phyloP scores from a whole-genome alignment of 768 basidiomycete genomes.

The Boletus rubroflammeus region DNA sequence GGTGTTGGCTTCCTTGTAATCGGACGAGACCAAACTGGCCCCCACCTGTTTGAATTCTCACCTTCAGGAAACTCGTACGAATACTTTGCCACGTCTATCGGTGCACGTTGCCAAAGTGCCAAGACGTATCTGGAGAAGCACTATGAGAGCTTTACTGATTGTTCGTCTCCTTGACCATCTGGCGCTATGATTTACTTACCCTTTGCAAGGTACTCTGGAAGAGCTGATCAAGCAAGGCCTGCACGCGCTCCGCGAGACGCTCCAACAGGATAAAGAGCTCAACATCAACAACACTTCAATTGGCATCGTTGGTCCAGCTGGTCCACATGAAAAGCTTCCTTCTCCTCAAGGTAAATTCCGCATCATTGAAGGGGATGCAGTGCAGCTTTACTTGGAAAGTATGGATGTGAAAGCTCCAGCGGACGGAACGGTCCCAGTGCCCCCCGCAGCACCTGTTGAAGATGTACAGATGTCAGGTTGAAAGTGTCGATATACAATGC shows the following conservation, averaged over 20 bases:
- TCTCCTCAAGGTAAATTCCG: constrained; percentile 65
- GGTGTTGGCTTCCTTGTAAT: constrained; percentile 99
- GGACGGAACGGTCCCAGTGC: constrained; percentile 36
- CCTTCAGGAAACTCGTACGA: constrained; percentile 97
- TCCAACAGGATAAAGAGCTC: constrained; percentile 98
- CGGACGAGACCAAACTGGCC: constrained; percentile 93
- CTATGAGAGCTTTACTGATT: constrained; percentile 80
- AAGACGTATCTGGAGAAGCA: constrained; percentile 98
- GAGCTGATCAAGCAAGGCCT: constrained; percentile 91
- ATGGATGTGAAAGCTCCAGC: constrained; percentile 71
- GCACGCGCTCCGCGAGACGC: constrained; percentile 91
- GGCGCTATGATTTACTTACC: background rate
- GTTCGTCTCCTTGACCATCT: constrained; percentile 44
- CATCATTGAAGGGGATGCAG: constrained; percentile 79
- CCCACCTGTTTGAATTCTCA: constrained; percentile 97
- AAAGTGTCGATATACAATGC: constrained; percentile 22
- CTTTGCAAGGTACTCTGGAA: constrained; percentile 66
- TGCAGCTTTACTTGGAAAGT: constrained; percentile 69
- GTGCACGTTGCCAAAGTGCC: constrained; percentile 95
- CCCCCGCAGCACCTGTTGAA: constrained; percentile 43
- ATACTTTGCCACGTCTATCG: constrained; percentile 98
- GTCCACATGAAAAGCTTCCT: constrained; percentile 51
- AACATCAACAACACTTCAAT: constrained; percentile 92
- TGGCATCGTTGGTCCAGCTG: constrained; percentile 80
- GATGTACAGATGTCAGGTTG: constrained; percentile 87